These are phyloP conservation scores for Moniliella sp. DNA, from an alignment of 1,284 basidiomycete species.

Conservation along the genomic window DNA sequence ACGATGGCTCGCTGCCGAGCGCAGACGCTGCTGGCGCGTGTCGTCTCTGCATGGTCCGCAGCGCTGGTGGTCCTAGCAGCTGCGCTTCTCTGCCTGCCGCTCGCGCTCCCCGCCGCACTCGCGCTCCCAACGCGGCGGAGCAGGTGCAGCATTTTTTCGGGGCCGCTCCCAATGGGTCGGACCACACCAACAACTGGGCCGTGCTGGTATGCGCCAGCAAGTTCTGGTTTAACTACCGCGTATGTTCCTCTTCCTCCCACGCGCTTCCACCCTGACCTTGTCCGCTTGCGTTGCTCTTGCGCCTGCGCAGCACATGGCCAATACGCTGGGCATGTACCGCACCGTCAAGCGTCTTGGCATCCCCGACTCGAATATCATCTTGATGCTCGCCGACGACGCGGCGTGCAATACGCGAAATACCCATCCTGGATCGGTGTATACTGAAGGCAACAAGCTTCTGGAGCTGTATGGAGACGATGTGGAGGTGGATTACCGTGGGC, in stretches of 20 bases:
- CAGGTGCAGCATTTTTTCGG: not conserved
- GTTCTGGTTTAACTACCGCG: constrained; percentile 98
- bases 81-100: too few species aligned
- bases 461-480: constrained; percentile 90
- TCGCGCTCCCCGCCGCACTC: too few species aligned
- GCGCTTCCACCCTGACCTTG: not conserved
- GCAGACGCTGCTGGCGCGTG: too few species aligned
- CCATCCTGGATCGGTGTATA: constrained; percentile 74
- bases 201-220: constrained; percentile 79
- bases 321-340: constrained; percentile 92
- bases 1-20: too few species aligned
- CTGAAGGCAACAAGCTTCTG: constrained; percentile 52
- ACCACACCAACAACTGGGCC: constrained; percentile 71
- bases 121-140: too few species aligned
- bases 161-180: constrained; percentile 4
- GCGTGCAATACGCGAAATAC: constrained; percentile 81
- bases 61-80: too few species aligned
- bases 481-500: constrained; percentile 91
- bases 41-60: too few species aligned
- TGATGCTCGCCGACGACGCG: constrained; percentile 92
- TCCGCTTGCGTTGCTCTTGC: not conserved
- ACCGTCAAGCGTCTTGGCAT: constrained; percentile 93
- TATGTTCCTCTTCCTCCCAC: constrained; percentile 37
- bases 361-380: constrained; percentile 86
- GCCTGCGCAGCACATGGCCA: constrained; percentile 65